These are phyloP conservation scores for Endocarpon pusillum DNA, from an alignment of 495 filamentous ascomycete genomes.

Conservation along the genomic window DNA sequence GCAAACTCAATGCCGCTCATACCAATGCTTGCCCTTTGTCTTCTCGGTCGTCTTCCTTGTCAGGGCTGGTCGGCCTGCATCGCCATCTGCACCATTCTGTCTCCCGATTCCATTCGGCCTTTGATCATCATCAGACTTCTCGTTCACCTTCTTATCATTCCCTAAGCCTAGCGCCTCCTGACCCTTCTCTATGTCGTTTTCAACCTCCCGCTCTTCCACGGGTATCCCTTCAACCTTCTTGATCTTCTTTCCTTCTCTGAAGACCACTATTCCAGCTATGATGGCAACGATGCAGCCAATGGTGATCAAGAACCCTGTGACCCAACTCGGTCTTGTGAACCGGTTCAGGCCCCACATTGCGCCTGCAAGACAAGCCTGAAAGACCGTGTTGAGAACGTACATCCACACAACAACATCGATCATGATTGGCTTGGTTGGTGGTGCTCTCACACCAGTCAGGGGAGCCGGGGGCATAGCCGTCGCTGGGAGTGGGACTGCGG, in stretches of 20 bases:
- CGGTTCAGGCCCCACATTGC: slow-evolving; percentile 73
- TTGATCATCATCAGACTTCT: not conserved
- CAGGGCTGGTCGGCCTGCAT: not conserved
- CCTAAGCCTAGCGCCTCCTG: no score
- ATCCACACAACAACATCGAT: slow-evolving; percentile 63
- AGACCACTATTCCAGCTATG: slow-evolving; percentile 50
- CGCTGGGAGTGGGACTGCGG: slow-evolving; percentile 36
- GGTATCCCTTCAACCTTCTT: slow-evolving; percentile 1
- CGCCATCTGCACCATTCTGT: not conserved
- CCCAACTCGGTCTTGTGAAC: slow-evolving; percentile 52
- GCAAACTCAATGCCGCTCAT: slow-evolving; percentile 1
- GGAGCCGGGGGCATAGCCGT: slow-evolving; percentile 36
- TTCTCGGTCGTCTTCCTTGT: not conserved
- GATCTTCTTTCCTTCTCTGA: slow-evolving; percentile 28
- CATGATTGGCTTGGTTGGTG: slow-evolving; percentile 54
- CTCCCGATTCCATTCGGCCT: not conserved
- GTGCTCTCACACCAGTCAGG: slow-evolving; percentile 44
- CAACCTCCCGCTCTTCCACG: slow-evolving; percentile 1
- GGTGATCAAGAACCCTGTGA: slow-evolving; percentile 56
- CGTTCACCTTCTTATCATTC: no score
- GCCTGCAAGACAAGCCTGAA: slow-evolving; percentile 48
- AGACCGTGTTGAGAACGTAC: slow-evolving; percentile 58
- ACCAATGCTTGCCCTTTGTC: not conserved
- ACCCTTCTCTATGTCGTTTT: not conserved
- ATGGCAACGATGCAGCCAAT: slow-evolving; percentile 51